A percentile compares a stretch with the other conserved stretches of the same genome.
Evolutionary conservation across 2,329 filamentous ascomycete genomes (phyloP).

Genomic region (Tricladium varicosporioides): DNA sequence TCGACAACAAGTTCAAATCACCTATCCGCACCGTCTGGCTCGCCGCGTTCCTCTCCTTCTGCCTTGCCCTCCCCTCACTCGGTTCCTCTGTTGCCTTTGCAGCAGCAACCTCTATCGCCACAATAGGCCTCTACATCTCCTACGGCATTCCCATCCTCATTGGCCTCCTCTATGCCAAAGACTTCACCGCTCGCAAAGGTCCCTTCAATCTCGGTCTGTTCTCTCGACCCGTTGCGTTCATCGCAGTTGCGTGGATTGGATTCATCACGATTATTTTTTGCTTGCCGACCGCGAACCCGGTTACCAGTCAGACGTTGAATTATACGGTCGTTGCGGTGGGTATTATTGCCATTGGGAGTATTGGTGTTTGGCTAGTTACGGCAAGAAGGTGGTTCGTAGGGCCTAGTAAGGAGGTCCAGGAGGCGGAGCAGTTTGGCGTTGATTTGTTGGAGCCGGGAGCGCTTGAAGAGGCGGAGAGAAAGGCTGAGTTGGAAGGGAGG

Average conservation of each 20-base stretch:
- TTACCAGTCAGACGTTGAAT: slow-evolving; percentile 55
- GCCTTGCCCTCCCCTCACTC: slow-evolving; percentile 53
- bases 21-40: slow-evolving; percentile 56
- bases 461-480: slow-evolving; percentile 24
- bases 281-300: slow-evolving; percentile 53
- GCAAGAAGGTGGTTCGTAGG: slow-evolving; percentile 55
- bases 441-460: slow-evolving; percentile 37
- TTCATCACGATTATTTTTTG: slow-evolving; percentile 59
- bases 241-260: slow-evolving; percentile 50
- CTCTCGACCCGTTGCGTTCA: slow-evolving; percentile 46
- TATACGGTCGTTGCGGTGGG: slow-evolving; percentile 59
- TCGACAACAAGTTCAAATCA: slow-evolving; percentile 47
- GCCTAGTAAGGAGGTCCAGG: slow-evolving; percentile 50
- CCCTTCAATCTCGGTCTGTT: slow-evolving; percentile 51
- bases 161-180: slow-evolving; percentile 48
- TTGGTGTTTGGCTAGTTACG: slow-evolving; percentile 50
- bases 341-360: slow-evolving; percentile 48
- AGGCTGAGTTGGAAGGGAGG: too few relatives aligned
- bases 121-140: slow-evolving; percentile 55
- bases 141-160: slow-evolving; percentile 57
- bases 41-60: slow-evolving; percentile 51
- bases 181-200: slow-evolving; percentile 51
- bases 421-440: slow-evolving; percentile 47
- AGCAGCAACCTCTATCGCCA: slow-evolving; percentile 58
- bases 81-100: slow-evolving; percentile 54